A percentile compares a stretch with the other conserved stretches of the same genome.
phyloP scores from a whole-genome alignment of 805 yeast species.

The Starmerella etchellsii region DNA sequence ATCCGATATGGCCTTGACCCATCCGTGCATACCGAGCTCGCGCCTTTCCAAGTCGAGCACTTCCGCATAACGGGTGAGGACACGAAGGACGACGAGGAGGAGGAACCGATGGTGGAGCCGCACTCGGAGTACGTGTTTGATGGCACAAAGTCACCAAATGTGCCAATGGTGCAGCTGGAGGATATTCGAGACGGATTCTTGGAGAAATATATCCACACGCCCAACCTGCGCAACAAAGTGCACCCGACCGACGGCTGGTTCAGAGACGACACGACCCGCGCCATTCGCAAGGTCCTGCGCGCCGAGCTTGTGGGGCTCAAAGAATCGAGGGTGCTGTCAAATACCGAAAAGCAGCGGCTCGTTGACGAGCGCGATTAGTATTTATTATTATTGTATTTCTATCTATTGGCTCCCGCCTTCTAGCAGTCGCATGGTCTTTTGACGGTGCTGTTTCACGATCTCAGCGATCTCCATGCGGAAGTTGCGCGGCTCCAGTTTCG shows the following conservation, averaged over 20 bases:
- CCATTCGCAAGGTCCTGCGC: constrained; percentile 55
- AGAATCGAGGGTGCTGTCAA: not conserved
- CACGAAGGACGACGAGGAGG: not conserved
- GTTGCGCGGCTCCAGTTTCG: not conserved
- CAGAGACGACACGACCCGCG: constrained; percentile 44
- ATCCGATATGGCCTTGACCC: constrained; percentile 75
- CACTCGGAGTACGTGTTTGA: constrained; percentile 43
- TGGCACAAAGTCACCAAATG: constrained; percentile 55
- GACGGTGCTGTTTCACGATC: not conserved
- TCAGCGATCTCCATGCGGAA: not conserved
- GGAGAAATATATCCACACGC: constrained; percentile 30
- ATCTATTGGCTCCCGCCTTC: too few relatives aligned
- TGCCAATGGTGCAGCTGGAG: constrained; percentile 66
- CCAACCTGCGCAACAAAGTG: constrained; percentile 32
- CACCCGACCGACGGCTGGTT: constrained; percentile 75
- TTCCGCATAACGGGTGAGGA: constrained; percentile 39
- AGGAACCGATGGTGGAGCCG: not conserved
- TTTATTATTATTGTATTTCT: too few relatives aligned
- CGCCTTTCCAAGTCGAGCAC: constrained; percentile 71
- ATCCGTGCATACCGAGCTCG: constrained; percentile 37
- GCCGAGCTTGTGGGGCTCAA: constrained; percentile 31
- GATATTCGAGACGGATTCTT: constrained; percentile 62
- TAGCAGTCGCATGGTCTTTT: not conserved
- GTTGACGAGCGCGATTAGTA: too few relatives aligned
- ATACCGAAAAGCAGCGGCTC: not conserved